Conservation (phyloP, 495 filamentous ascomycete species). For the Cercophora sp. region DNA sequence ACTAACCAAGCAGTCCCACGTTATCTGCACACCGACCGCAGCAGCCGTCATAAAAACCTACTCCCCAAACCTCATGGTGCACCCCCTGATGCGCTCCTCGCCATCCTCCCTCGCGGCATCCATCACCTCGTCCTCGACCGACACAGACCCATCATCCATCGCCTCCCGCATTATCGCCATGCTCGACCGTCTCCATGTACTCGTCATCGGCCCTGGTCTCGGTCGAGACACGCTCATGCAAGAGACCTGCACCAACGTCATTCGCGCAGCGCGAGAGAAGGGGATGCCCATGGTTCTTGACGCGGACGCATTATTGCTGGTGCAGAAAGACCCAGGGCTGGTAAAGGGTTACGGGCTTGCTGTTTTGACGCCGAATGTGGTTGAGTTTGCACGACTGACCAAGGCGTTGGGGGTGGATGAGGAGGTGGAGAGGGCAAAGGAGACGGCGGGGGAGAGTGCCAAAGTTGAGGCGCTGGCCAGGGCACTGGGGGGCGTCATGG, state of each 20-base stretch:
- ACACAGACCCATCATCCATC: slow-evolving; percentile 52
- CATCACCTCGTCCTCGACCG: slow-evolving; percentile 29
- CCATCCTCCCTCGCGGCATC: slow-evolving; percentile 42
- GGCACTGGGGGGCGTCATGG: slow-evolving; percentile 81
- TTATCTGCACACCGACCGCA: slow-evolving; percentile 90
- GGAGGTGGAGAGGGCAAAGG: slow-evolving; percentile 35
- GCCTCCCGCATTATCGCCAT: slow-evolving; percentile 71
- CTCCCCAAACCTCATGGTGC: slow-evolving; percentile 98
- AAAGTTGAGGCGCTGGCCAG: slow-evolving; percentile 69
- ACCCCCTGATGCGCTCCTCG: slow-evolving; percentile 85
- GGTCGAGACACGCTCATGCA: slow-evolving; percentile 89
- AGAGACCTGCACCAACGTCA: slow-evolving; percentile 73
- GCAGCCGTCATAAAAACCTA: slow-evolving; percentile 92
- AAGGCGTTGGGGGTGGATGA: slow-evolving; percentile 56
- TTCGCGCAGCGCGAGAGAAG: slow-evolving; percentile 69
- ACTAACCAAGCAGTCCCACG: slow-evolving; percentile 64
- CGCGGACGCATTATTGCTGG: slow-evolving; percentile 80
- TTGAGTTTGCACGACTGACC: slow-evolving; percentile 83
- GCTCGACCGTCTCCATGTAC: slow-evolving; percentile 80
- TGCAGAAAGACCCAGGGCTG: slow-evolving; percentile 69
- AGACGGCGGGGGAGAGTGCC: slow-evolving; percentile 45
- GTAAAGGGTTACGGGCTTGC: slow-evolving; percentile 77
- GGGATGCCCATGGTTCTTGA: slow-evolving; percentile 84
- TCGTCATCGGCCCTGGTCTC: slow-evolving; percentile 90
- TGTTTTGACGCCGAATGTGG: slow-evolving; percentile 90